Evolutionary conservation across 1,284 basidiomycete species (phyloP).

Genomic region (Agroathelia rolfsii): DNA sequence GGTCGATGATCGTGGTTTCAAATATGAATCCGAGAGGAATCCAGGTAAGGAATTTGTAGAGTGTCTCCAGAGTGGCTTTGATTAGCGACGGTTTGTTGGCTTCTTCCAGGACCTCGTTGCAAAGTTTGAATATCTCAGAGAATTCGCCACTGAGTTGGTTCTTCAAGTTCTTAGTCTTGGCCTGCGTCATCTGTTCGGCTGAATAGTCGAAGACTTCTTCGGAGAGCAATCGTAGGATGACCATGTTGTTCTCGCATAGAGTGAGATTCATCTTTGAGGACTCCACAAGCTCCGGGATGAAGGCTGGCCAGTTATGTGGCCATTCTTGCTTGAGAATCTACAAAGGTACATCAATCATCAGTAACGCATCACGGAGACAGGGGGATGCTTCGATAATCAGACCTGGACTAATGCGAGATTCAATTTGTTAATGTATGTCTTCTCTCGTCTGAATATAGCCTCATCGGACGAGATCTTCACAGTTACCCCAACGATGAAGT

Average conservation of each 20-base stretch:
- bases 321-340: slow-evolving; percentile 99
- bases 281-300: slow-evolving; percentile 96
- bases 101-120: slow-evolving; percentile 93
- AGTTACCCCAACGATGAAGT: slow-evolving; percentile 92
- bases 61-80: slow-evolving; percentile 91
- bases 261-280: slow-evolving; percentile 95
- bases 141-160: slow-evolving; percentile 98
- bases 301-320: slow-evolving; percentile 99
- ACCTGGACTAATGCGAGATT: slow-evolving; percentile 95
- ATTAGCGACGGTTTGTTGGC: slow-evolving; percentile 96
- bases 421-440: slow-evolving; percentile 94
- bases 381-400: too few species aligned
- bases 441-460: slow-evolving; percentile 79
- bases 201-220: slow-evolving; percentile 99
- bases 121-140: slow-evolving; percentile 91
- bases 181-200: slow-evolving; percentile 97
- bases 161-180: slow-evolving; percentile 96
- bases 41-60: slow-evolving; percentile 97
- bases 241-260: slow-evolving; percentile 99
- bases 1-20: slow-evolving; percentile 96
- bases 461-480: slow-evolving; percentile 92
- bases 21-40: slow-evolving; percentile 99
- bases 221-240: slow-evolving; percentile 93
- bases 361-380: not conserved
- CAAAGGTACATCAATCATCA: slow-evolving; percentile 11